Evolutionary conservation across 495 filamentous ascomycete genomes (phyloP).

Genomic region (Penicillium coffeae): DNA sequence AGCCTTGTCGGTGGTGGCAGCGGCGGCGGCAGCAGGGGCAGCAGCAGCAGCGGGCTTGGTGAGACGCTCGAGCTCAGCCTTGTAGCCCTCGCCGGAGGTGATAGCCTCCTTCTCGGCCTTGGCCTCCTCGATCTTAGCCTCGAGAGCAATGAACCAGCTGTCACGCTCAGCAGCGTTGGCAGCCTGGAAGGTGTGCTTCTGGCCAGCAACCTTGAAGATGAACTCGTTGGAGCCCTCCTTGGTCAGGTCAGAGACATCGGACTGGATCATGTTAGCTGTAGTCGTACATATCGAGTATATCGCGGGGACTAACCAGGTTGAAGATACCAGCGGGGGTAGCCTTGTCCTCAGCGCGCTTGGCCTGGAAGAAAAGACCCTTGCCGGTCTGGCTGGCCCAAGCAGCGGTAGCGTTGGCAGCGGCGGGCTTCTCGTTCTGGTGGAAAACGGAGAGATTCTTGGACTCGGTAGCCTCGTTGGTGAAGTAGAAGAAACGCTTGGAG

Average conservation of each 20-base stretch:
- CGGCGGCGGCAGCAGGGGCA: conserved; percentile 32
- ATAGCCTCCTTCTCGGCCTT: conserved; percentile 68
- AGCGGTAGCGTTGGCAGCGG: conserved; percentile 68
- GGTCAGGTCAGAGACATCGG: conserved; percentile 76
- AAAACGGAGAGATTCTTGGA: conserved; percentile 68
- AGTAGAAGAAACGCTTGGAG: conserved; percentile 87
- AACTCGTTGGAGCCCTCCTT: conserved; percentile 76
- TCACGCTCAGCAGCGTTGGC: conserved; percentile 71
- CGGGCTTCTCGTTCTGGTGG: conserved; percentile 81
- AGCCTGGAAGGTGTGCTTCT: conserved; percentile 90
- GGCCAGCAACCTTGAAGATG: conserved; percentile 73
- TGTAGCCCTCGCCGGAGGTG: conserved; percentile 70
- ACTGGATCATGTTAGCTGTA: conserved; percentile 42
- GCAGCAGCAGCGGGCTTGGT: conserved; percentile 41
- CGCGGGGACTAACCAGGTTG: conserved; percentile 63
- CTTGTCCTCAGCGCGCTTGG: conserved; percentile 83
- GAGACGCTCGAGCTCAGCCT: conserved; percentile 69
- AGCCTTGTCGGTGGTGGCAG: conserved; percentile 35
- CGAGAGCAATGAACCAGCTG: conserved; percentile 78
- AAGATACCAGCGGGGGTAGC: conserved; percentile 72
- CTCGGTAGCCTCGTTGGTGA: conserved; percentile 76
- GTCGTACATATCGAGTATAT: not conserved
- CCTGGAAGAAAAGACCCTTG: conserved; percentile 90
- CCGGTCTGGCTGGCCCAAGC: conserved; percentile 91
- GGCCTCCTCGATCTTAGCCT: conserved; percentile 72